Evolutionary conservation across 2,329 filamentous ascomycete species (phyloP).

Genomic region (Ophiostoma quercus): DNA sequence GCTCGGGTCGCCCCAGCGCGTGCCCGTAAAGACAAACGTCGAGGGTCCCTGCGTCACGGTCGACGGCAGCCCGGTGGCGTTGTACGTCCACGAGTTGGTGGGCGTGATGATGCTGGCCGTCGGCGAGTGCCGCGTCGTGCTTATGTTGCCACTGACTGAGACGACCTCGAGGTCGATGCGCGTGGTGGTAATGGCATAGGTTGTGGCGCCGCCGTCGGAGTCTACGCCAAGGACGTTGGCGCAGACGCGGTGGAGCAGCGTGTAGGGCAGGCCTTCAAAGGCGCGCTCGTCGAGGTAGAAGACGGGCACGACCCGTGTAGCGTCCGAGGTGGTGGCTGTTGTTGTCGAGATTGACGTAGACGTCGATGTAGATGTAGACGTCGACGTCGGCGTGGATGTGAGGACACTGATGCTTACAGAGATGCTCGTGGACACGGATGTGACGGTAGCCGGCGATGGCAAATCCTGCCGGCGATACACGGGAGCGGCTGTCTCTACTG

Average conservation of each 20-base stretch:
- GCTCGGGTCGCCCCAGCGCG: conserved; percentile 26
- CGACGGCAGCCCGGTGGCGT: background rate
- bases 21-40: conserved; percentile 31
- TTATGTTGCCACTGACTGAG: background rate
- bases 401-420: conserved; percentile 1
- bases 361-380: background rate
- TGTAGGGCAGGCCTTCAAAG: background rate
- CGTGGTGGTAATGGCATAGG: background rate
- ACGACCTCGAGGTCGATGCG: background rate
- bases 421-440: background rate
- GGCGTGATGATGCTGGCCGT: background rate
- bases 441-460: background rate
- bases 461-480: background rate
- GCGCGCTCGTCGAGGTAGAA: background rate
- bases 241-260: conserved; percentile 5
- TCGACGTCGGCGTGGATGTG: background rate
- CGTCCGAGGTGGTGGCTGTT: background rate
- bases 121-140: background rate
- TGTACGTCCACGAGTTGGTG: background rate
- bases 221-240: background rate
- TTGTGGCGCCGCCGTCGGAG: background rate
- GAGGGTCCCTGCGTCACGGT: background rate
- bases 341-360: background rate
- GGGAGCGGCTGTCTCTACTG: background rate
- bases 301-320: background rate